These are phyloP conservation scores for Neoascochyta sp. DNA, from an alignment of 2,329 filamentous ascomycete genomes.

Conservation along the genomic window DNA sequence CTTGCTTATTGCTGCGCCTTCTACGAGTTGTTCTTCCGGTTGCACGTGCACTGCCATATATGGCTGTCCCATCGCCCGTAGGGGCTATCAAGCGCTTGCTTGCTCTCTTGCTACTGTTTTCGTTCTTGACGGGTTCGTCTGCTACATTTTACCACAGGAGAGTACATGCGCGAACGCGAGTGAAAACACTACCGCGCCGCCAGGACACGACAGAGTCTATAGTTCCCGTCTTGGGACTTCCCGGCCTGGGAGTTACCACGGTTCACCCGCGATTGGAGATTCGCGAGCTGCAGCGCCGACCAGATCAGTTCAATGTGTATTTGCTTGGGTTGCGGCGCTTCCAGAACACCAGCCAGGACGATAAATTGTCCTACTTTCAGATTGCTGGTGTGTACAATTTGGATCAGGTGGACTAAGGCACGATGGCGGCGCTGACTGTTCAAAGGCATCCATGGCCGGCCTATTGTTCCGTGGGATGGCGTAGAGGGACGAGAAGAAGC, in stretches of 20 bases:
- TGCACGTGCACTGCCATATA: no score
- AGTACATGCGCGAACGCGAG: no score
- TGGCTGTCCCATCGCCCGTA: no score
- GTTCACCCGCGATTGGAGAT: constrained; percentile 60
- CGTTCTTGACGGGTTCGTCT: no score
- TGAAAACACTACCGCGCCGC: constrained; percentile 1
- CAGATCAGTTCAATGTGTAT: constrained; percentile 69
- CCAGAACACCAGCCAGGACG: constrained; percentile 61
- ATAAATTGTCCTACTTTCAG: constrained; percentile 70
- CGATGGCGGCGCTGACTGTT: neutral
- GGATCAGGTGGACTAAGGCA: neutral
- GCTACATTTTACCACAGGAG: no score
- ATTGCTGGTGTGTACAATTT: constrained; percentile 63
- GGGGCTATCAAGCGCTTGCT: no score
- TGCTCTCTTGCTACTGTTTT: no score
- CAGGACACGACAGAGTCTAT: constrained; percentile 1
- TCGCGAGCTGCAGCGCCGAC: constrained; percentile 57
- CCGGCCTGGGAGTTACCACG: constrained; percentile 15
- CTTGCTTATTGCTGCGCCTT: no score
- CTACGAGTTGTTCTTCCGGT: no score
- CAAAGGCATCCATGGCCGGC: constrained; percentile 74
- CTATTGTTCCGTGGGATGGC: constrained; percentile 57
- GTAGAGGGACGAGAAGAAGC: constrained; percentile 46
- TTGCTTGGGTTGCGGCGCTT: constrained; percentile 69
- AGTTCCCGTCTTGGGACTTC: constrained; percentile 21